Conservation (phyloP, 164 flowering plant genomes). For the Akebia trifoliata region DNA sequence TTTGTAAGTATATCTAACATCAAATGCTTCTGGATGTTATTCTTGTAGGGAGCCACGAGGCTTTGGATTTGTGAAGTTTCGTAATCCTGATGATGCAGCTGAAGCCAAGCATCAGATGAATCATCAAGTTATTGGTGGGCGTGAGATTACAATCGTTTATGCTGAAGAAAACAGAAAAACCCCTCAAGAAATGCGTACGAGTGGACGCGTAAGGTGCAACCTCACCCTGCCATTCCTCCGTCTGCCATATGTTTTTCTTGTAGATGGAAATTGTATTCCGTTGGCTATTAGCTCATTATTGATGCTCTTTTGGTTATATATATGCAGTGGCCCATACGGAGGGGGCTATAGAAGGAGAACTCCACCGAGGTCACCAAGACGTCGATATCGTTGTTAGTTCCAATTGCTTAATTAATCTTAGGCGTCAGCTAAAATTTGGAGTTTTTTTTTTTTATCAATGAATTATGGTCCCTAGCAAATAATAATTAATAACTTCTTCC, state of each 20-base stretch:
- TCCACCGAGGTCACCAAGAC: constrained; percentile 72
- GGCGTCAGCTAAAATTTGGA: no score
- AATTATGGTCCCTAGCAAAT: no score
- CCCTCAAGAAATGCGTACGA: constrained; percentile 83
- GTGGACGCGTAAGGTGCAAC: constrained; percentile 48
- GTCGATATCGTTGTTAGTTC: constrained; percentile 67
- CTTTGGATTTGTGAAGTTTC: constrained; percentile 95
- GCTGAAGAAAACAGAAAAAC: constrained; percentile 97
- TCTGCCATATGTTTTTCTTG: no score
- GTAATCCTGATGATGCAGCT: constrained; percentile 78
- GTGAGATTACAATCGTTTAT: constrained; percentile 83
- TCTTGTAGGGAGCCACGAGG: constrained; percentile 78
- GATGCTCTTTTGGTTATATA: constrained; percentile 1
- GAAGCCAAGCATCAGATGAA: constrained; percentile 79
- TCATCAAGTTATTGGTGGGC: constrained; percentile 75
- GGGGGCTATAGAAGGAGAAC: constrained; percentile 54
- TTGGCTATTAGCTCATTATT: no score
- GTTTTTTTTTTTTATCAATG: no score
- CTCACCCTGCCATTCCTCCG: neutral
- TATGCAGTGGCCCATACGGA: constrained; percentile 48
- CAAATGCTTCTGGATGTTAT: neutral
- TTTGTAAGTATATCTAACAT: no score
- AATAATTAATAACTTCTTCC: no score
- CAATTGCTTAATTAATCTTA: no score
- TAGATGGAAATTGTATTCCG: neutral